Conservation (phyloP, 108 stramenopile genomes). For the Epithemia pelagica region DNA sequence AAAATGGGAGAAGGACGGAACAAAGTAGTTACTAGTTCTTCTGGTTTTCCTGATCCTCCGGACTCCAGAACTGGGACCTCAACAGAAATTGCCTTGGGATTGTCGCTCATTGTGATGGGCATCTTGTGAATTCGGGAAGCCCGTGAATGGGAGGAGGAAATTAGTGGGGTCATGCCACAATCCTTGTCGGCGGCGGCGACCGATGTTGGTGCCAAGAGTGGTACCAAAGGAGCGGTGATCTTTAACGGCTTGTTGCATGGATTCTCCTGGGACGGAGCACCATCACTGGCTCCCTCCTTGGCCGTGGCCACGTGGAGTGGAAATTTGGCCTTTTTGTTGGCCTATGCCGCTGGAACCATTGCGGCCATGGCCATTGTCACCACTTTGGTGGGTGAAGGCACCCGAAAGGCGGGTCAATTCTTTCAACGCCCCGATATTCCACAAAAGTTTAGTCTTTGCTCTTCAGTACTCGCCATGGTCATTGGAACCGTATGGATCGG, state of each 20-base stretch:
- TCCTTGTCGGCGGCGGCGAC: slow-evolving; percentile 39
- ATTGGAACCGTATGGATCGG: slow-evolving; percentile 83
- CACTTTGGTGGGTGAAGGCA: slow-evolving; percentile 81
- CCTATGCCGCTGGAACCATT: slow-evolving; percentile 94
- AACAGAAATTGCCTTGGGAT: slow-evolving; percentile 88
- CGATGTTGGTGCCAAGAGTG: slow-evolving; percentile 10
- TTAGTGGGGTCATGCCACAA: slow-evolving; percentile 13
- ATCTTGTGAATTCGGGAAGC: slow-evolving; percentile 89
- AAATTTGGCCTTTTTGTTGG: slow-evolving; percentile 77
- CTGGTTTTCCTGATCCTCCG: no score
- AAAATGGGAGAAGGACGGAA: no score
- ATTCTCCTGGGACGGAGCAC: slow-evolving; percentile 95
- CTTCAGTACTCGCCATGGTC: slow-evolving; percentile 67
- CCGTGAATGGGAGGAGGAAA: slow-evolving; percentile 46
- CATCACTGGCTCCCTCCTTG: slow-evolving; percentile 87
- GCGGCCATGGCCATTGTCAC: slow-evolving; percentile 79
- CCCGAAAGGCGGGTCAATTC: slow-evolving; percentile 64
- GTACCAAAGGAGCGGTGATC: slow-evolving; percentile 78
- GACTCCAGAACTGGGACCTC: no score
- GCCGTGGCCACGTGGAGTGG: slow-evolving; percentile 86
- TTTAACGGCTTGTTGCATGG: slow-evolving; percentile 94
- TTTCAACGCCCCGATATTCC: slow-evolving; percentile 84
- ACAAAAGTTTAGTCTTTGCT: slow-evolving; percentile 67
- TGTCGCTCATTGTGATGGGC: slow-evolving; percentile 87
- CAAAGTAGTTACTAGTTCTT: no score